These are phyloP conservation scores for Mycena citricolor DNA, from an alignment of 1,284 basidiomycete genomes.

Conservation along the genomic window DNA sequence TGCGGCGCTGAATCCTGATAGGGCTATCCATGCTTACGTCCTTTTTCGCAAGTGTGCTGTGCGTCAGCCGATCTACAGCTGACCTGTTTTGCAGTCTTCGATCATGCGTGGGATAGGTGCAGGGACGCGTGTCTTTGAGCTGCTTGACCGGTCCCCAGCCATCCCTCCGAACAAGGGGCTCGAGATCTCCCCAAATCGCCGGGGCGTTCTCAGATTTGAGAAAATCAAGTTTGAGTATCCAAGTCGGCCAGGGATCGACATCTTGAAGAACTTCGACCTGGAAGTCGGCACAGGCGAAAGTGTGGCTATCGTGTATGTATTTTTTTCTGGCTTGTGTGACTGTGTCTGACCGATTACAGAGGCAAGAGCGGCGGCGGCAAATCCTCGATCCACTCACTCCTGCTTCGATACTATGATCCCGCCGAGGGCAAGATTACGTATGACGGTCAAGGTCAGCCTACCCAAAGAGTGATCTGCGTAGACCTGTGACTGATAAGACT, in stretches of 20 bases:
- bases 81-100: constrained; percentile 61
- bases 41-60: constrained; percentile 1
- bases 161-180: constrained; percentile 69
- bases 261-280: constrained; percentile 79
- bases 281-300: constrained; percentile 81
- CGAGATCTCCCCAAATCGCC: constrained; percentile 50
- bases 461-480: not conserved
- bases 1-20: not conserved
- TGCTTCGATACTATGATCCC: constrained; percentile 94
- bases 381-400: constrained; percentile 85
- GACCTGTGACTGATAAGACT: constrained; percentile 6
- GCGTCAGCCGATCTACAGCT: not conserved
- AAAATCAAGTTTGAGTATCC: constrained; percentile 87
- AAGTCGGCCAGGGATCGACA: constrained; percentile 72
- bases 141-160: constrained; percentile 78
- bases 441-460: constrained; percentile 72
- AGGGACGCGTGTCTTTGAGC: constrained; percentile 88
- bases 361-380: constrained; percentile 90
- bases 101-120: constrained; percentile 93
- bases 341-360: constrained; percentile 38
- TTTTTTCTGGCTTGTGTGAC: constrained; percentile 6
- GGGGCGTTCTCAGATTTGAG: constrained; percentile 76
- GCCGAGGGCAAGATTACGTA: constrained; percentile 78
- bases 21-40: constrained; percentile 2
- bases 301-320: constrained; percentile 85